phyloP scores from a whole-genome alignment of 2,329 filamentous ascomycete genomes.

The Parastagonospora nodorum region DNA sequence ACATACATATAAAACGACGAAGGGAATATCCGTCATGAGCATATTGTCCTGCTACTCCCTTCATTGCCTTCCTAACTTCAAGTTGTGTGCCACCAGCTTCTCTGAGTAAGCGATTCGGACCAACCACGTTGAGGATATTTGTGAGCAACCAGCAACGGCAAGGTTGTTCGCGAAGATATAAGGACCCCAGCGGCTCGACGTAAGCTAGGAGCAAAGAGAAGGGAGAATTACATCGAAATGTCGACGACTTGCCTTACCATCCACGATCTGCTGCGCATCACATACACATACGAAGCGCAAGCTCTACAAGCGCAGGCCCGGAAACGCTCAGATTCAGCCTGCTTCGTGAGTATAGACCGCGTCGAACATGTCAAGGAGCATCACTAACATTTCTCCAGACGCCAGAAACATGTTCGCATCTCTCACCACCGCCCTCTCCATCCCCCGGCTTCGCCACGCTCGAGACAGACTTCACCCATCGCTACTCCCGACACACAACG shows the following conservation, averaged over 20 bases:
- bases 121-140: slow-evolving; percentile 27
- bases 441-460: slow-evolving; percentile 15
- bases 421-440: slow-evolving; percentile 15
- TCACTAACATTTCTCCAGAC: slow-evolving; percentile 20
- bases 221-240: slow-evolving; percentile 19
- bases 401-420: slow-evolving; percentile 30
- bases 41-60: too few species aligned
- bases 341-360: slow-evolving; percentile 24
- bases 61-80: too few species aligned
- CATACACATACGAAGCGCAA: slow-evolving; percentile 39
- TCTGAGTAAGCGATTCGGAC: slow-evolving; percentile 10
- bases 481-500: slow-evolving; percentile 16
- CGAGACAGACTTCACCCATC: slow-evolving; percentile 39
- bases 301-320: slow-evolving; percentile 24
- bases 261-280: slow-evolving; percentile 41
- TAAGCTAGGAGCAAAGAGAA: background rate
- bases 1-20: too few species aligned
- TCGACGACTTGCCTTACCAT: slow-evolving; percentile 39
- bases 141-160: slow-evolving; percentile 19
- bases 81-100: background rate
- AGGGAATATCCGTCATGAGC: too few species aligned
- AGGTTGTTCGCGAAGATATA: slow-evolving; percentile 7
- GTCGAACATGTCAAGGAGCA: background rate
- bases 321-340: slow-evolving; percentile 26
- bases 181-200: background rate